phyloP scores from a whole-genome alignment of 1,284 basidiomycete species.

The Chalciporus sp. region DNA sequence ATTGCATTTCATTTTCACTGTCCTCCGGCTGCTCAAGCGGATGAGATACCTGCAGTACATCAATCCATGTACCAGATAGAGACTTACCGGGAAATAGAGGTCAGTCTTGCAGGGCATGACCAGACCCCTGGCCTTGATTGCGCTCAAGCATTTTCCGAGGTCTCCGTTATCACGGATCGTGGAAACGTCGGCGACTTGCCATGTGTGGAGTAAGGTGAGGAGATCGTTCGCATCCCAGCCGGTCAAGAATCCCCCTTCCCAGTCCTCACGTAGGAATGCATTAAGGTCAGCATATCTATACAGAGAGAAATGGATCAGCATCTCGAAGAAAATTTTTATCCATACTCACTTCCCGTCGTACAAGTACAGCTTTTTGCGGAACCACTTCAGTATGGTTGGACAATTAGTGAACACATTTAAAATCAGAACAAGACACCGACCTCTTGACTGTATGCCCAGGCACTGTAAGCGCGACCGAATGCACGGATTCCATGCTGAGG shows the following conservation, averaged over 20 bases:
- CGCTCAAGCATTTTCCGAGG: constrained; percentile 16
- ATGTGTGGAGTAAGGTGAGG: constrained; percentile 22
- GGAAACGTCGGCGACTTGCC: constrained; percentile 27
- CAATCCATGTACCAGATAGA: not conserved
- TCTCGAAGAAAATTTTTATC: constrained; percentile 20
- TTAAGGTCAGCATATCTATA: constrained; percentile 49
- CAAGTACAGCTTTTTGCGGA: constrained; percentile 52
- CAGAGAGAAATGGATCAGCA: not conserved
- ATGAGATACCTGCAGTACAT: not conserved
- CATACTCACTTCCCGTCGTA: constrained; percentile 41
- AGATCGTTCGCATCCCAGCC: constrained; percentile 55
- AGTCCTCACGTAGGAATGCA: constrained; percentile 52
- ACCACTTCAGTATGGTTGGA: constrained; percentile 45
- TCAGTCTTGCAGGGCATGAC: constrained; percentile 40
- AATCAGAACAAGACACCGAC: constrained; percentile 30
- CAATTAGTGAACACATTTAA: not conserved
- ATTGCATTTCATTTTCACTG: constrained; percentile 49
- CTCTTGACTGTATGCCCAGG: constrained; percentile 62
- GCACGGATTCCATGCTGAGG: constrained; percentile 55
- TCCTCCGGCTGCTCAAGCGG: constrained; percentile 52
- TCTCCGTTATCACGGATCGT: constrained; percentile 22
- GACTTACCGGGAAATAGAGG: constrained; percentile 55
- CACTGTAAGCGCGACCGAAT: constrained; percentile 58
- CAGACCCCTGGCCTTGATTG: constrained; percentile 28
- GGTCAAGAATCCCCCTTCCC: constrained; percentile 50